phyloP scores from a whole-genome alignment of 73 alveolate genomes.

The Uronychia setigera region DNA sequence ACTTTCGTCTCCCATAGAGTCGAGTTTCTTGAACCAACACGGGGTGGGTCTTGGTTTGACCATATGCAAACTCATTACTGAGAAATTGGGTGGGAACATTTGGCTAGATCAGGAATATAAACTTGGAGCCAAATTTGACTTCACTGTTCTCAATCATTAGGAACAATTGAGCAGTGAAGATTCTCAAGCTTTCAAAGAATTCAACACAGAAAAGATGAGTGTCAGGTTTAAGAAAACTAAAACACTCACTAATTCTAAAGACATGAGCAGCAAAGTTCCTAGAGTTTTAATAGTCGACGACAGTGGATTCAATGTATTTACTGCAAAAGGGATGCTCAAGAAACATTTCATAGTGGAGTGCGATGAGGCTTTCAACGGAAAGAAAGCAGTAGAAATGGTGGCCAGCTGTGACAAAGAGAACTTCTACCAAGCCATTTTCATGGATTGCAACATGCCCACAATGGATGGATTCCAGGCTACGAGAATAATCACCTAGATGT shows the following conservation, averaged over 20 bases:
- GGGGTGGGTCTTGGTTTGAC: background rate
- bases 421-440: background rate
- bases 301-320: background rate
- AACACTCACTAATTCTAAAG: background rate
- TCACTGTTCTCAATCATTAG: background rate
- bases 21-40: background rate
- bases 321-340: background rate
- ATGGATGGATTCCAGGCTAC: background rate
- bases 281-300: conserved; percentile 4
- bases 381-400: background rate
- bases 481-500: background rate
- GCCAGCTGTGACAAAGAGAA: background rate
- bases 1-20: background rate
- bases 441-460: conserved; percentile 2
- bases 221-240: background rate
- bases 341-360: background rate
- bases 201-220: no score
- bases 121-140: background rate
- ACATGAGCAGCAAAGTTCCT: background rate
- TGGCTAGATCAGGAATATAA: background rate
- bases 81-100: background rate
- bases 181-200: background rate
- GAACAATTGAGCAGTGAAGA: background rate
- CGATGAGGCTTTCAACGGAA: background rate
- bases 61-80: background rate